Conservation (phyloP, 2,329 filamentous ascomycete species). For the Ceratocystis lukuohia region DNA sequence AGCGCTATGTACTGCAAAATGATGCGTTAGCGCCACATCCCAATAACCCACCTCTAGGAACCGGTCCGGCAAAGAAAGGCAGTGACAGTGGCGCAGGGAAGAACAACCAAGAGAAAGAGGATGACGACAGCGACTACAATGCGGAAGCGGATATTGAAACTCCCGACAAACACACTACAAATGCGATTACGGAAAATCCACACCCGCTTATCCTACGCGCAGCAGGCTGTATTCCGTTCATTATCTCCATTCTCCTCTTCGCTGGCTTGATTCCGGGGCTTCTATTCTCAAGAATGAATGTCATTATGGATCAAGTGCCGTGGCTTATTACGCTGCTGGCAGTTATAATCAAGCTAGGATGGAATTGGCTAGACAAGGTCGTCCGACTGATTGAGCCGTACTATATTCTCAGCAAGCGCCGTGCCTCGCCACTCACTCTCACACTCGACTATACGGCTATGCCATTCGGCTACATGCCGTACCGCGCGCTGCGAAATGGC, state of each 20-base stretch:
- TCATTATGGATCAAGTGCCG: constrained; percentile 33
- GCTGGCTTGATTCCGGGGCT: constrained; percentile 45
- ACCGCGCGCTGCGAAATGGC: constrained; percentile 48
- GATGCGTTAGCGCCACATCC: constrained; percentile 55
- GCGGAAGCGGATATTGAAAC: not conserved
- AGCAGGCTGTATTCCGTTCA: constrained; percentile 45
- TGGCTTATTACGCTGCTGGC: constrained; percentile 54
- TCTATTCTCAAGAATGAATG: constrained; percentile 34
- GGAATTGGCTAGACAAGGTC: constrained; percentile 54
- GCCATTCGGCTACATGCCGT: constrained; percentile 51
- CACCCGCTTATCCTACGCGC: constrained; percentile 56
- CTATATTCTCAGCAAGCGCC: constrained; percentile 52
- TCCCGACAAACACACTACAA: constrained; percentile 22
- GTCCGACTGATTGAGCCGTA: constrained; percentile 64
- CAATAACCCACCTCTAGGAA: constrained; percentile 30
- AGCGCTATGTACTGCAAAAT: constrained; percentile 56
- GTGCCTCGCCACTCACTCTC: constrained; percentile 51
- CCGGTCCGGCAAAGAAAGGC: not conserved
- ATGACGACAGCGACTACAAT: not conserved
- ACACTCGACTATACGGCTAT: constrained; percentile 61
- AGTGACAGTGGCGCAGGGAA: too few species aligned
- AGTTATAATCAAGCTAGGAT: constrained; percentile 53
- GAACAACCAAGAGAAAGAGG: not conserved
- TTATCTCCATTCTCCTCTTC: constrained; percentile 44
- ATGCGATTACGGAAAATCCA: constrained; percentile 43